phyloP scores from a whole-genome alignment of 202 grass and related monocot species.

The Eragrostis tef region DNA sequence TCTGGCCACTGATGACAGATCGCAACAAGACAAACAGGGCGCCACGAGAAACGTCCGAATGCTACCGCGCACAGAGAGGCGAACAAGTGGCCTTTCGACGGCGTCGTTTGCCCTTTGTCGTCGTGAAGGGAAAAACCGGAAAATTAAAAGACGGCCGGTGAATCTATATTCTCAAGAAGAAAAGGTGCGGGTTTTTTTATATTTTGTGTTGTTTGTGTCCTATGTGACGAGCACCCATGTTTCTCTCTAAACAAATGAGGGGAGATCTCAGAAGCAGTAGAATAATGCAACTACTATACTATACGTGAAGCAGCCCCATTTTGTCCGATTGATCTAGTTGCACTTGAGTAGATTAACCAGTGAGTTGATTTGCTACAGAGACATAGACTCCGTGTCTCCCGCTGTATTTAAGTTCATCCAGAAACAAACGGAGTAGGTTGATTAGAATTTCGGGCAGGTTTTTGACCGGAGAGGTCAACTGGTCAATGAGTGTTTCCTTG shows the following conservation, averaged over 20 bases:
- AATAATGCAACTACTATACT: neutral
- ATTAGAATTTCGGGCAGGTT: no score
- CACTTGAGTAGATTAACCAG: neutral
- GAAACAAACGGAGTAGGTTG: no score
- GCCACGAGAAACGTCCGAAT: neutral
- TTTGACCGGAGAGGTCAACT: no score
- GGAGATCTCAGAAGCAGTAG: neutral
- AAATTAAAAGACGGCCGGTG: neutral
- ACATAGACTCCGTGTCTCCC: neutral
- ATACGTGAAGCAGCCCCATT: neutral
- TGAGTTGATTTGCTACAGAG: neutral
- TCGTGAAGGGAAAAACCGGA: neutral
- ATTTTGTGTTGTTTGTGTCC: no score
- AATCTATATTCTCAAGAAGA: neutral
- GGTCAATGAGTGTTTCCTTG: no score
- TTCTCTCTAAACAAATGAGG: neutral
- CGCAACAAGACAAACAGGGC: neutral
- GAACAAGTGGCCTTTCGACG: neutral
- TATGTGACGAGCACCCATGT: neutral
- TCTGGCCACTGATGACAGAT: neutral
- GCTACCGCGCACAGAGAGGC: slow-evolving; percentile 28
- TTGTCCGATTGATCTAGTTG: neutral
- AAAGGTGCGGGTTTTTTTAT: neutral
- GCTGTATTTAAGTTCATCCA: neutral
- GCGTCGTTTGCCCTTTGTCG: neutral